phyloP scores from a whole-genome alignment of 2,329 filamentous ascomycete species.

The Colletotrichum karsti region DNA sequence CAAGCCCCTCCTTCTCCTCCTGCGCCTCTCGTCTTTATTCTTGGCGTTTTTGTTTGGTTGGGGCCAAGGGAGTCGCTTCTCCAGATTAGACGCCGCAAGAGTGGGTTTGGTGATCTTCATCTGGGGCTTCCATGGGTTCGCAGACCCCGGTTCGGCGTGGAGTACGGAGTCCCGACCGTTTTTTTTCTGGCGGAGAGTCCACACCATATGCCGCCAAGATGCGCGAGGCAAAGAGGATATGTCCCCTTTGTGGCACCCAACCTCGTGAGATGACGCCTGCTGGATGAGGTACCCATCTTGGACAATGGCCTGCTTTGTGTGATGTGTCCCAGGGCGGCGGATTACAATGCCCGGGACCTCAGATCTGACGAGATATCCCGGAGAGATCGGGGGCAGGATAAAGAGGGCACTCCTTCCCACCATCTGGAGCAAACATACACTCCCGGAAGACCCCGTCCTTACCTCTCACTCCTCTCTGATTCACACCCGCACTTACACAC shows the following conservation, averaged over 20 bases:
- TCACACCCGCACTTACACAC: neutral
- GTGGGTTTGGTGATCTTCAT: conserved; percentile 10
- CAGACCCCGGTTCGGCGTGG: neutral
- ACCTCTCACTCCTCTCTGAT: neutral
- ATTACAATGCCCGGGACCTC: neutral
- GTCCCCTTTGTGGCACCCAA: neutral
- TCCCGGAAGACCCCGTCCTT: neutral
- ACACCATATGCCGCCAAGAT: neutral
- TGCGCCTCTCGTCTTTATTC: conserved; percentile 6
- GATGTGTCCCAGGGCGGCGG: neutral
- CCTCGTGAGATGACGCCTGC: conserved; percentile 6
- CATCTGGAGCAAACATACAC: too few species aligned
- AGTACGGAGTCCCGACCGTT: neutral
- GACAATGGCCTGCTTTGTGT: neutral
- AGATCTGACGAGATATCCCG: neutral
- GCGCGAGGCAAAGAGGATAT: neutral
- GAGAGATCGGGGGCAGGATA: conserved; percentile 5
- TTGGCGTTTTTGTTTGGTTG: conserved; percentile 4
- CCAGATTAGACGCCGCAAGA: neutral
- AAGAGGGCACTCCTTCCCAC: neutral
- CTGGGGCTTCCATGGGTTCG: neutral
- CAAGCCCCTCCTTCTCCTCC: neutral
- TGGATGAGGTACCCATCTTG: neutral
- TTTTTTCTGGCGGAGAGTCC: neutral
- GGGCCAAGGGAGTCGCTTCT: too few species aligned